Percentiles rank a stretch among this genome's conserved stretches.
Evolutionary conservation across 2,329 filamentous ascomycete species (phyloP).

Genomic region (Colletotrichum sp.): DNA sequence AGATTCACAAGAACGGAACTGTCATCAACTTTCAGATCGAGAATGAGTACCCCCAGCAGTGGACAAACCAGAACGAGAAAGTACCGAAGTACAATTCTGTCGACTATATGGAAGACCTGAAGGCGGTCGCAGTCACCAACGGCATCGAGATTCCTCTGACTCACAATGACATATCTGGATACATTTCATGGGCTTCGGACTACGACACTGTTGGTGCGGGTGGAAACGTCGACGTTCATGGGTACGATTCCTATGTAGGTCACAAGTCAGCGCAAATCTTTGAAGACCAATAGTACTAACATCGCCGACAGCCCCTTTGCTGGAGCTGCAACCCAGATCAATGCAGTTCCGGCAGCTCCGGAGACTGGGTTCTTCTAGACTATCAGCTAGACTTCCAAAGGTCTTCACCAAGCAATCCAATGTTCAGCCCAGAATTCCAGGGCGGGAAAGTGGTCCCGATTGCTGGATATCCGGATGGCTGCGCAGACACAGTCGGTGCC

Average conservation of each 20-base stretch:
- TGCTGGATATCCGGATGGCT: background rate
- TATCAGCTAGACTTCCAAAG: slow-evolving; percentile 33
- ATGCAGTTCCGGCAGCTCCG: background rate
- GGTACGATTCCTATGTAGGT: background rate
- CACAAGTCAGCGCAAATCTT: background rate
- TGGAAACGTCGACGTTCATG: slow-evolving; percentile 43
- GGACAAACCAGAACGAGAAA: slow-evolving; percentile 69
- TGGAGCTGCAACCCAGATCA: background rate
- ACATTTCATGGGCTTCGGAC: background rate
- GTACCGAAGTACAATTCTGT: slow-evolving; percentile 51
- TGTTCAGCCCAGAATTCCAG: background rate
- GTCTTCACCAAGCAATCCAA: background rate
- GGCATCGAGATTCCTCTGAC: slow-evolving; percentile 75
- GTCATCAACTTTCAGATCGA: slow-evolving; percentile 74
- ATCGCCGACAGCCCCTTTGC: background rate
- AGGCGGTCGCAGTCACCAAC: slow-evolving; percentile 60
- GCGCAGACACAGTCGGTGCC: background rate
- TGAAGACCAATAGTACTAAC: background rate
- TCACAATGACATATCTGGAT: slow-evolving; percentile 60
- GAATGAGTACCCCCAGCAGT: slow-evolving; percentile 65
- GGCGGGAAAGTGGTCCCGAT: background rate
- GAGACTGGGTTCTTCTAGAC: slow-evolving; percentile 21
- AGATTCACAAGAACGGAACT: slow-evolving; percentile 77
- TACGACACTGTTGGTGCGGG: background rate
- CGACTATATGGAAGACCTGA: background rate